A percentile compares a stretch with the other conserved stretches of the same genome.
Evolutionary conservation across 1,284 basidiomycete species (phyloP).

Genomic region (Ceraceosorus guamensis): DNA sequence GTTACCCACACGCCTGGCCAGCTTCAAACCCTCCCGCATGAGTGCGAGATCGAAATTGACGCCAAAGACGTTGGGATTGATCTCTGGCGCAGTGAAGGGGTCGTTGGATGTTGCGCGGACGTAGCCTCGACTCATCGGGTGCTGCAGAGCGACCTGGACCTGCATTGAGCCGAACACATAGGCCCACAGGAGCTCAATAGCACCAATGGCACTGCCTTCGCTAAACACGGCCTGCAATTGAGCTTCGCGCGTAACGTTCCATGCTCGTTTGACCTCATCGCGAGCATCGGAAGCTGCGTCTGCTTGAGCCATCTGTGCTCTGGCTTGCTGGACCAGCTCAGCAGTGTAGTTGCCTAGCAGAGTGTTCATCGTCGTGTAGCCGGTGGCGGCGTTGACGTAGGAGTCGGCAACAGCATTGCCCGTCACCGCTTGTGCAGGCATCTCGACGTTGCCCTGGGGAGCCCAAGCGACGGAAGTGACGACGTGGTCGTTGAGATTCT

Average conservation of each 20-base stretch:
- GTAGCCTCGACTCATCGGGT: constrained; percentile 29
- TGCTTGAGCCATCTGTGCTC: constrained; percentile 47
- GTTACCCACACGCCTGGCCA: constrained; percentile 53
- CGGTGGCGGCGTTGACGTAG: constrained; percentile 62
- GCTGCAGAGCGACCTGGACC: constrained; percentile 59
- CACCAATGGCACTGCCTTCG: constrained; percentile 14
- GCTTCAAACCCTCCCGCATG: constrained; percentile 33
- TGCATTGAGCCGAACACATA: constrained; percentile 24
- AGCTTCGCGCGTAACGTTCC: constrained; percentile 59
- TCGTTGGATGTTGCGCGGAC: constrained; percentile 49
- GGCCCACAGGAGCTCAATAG: constrained; percentile 32
- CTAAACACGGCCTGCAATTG: constrained; percentile 52
- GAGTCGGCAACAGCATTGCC: constrained; percentile 55
- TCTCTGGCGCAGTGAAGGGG: constrained; percentile 57
- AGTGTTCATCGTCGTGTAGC: constrained; percentile 59
- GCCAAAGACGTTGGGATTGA: constrained; percentile 60
- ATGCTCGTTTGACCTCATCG: constrained; percentile 58
- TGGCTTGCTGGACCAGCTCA: constrained; percentile 46
- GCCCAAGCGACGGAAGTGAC: constrained; percentile 44
- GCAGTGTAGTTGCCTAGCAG: constrained; percentile 51
- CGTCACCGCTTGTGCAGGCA: constrained; percentile 42
- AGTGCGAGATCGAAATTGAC: constrained; percentile 33
- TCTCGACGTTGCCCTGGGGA: constrained; percentile 24
- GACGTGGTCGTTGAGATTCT: constrained; percentile 46
- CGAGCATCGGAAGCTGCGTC: constrained; percentile 54